Percentiles rank a stretch among this genome's conserved stretches.
Conservation (phyloP, 805 yeast species). For the Saccharomyces mikatae region DNA sequence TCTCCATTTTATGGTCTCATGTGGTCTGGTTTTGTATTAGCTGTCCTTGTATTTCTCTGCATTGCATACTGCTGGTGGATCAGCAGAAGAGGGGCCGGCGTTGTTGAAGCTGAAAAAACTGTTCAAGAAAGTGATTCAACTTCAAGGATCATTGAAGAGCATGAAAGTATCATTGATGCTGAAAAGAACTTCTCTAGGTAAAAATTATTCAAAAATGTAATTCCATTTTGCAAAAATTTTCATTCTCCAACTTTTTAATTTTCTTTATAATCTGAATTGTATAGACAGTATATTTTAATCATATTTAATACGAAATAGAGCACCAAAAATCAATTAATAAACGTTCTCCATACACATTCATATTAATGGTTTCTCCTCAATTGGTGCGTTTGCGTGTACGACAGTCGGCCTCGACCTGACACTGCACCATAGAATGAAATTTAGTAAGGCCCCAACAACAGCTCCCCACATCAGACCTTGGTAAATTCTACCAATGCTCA, state of each 20-base stretch:
- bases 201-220: no score
- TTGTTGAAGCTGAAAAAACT: slow-evolving; percentile 1
- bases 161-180: not conserved
- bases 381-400: slow-evolving; percentile 10
- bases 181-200: not conserved
- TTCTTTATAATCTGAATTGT: not conserved
- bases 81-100: slow-evolving; percentile 2
- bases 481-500: slow-evolving; percentile 42
- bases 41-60: slow-evolving; percentile 15
- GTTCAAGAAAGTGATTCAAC: slow-evolving; percentile 2
- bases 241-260: not conserved
- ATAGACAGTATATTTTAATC: not conserved
- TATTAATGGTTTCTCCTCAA: slow-evolving; percentile 17
- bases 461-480: slow-evolving; percentile 62
- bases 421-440: slow-evolving; percentile 34
- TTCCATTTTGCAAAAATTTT: not conserved
- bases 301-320: slow-evolving; percentile 1
- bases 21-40: slow-evolving; percentile 26
- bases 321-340: slow-evolving; percentile 1
- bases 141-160: slow-evolving; percentile 1
- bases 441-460: slow-evolving; percentile 39
- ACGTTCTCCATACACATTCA: not conserved
- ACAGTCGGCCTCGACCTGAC: slow-evolving; percentile 15
- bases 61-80: slow-evolving; percentile 3
- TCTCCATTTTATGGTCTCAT: slow-evolving; percentile 23